Evolutionary conservation across 2,329 filamentous ascomycete genomes (phyloP).

Genomic region (Harringtonia aguacate): DNA sequence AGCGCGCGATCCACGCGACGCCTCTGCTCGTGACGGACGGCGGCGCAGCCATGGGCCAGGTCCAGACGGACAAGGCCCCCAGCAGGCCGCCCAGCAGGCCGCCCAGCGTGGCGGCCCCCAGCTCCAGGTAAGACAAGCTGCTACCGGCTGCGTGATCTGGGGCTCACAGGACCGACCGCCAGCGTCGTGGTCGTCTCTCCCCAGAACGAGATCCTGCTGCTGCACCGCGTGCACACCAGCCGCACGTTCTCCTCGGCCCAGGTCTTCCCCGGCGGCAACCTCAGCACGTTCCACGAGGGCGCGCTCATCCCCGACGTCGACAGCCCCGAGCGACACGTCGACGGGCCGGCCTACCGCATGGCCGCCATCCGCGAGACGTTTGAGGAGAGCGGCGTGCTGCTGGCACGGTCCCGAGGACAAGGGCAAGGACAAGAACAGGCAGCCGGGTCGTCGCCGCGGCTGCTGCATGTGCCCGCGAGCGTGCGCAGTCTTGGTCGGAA

Average conservation of each 20-base stretch:
- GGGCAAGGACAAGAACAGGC: conserved; percentile 1
- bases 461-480: conserved; percentile 45
- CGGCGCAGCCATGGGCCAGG: too few relatives aligned
- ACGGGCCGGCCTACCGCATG: conserved; percentile 64
- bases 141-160: too few relatives aligned
- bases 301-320: conserved; percentile 27
- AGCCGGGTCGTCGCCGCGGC: conserved; percentile 3
- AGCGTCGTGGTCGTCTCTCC: conserved; percentile 82
- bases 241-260: conserved; percentile 83
- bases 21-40: too few relatives aligned
- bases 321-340: conserved; percentile 50
- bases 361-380: conserved; percentile 87
- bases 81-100: too few relatives aligned
- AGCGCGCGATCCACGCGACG: too few relatives aligned
- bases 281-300: conserved; percentile 70
- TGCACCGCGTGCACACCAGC: conserved; percentile 75
- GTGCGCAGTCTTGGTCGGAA: conserved; percentile 49
- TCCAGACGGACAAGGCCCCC: too few relatives aligned
- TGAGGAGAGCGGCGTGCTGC: conserved; percentile 83
- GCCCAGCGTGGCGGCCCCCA: too few relatives aligned
- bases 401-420: conserved; percentile 38
- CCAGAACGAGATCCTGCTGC: conserved; percentile 74
- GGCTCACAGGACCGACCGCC: neutral
- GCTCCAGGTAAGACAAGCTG: too few relatives aligned
- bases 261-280: conserved; percentile 87